Conservation (phyloP, 2,329 filamentous ascomycete species). For the Botrytis hyacinthi region DNA sequence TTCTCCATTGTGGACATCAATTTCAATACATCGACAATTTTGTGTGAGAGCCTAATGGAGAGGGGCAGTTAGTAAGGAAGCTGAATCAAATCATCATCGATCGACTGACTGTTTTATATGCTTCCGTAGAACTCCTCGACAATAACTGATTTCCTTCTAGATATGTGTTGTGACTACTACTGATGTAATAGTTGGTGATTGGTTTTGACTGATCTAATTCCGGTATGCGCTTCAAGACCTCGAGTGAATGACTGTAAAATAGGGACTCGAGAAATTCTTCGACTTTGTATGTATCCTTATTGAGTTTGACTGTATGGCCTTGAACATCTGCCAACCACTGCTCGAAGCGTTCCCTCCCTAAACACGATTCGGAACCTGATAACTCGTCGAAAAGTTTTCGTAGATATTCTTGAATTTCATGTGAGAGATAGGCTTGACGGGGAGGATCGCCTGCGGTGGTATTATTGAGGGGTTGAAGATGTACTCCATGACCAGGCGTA, state of each 20-base stretch:
- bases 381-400: constrained; percentile 48
- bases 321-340: constrained; percentile 53
- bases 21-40: constrained; percentile 87
- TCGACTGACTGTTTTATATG: constrained; percentile 68
- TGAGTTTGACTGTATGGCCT: constrained; percentile 33
- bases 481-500: constrained; percentile 31
- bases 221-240: constrained; percentile 29
- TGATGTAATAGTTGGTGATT: constrained; percentile 79
- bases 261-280: constrained; percentile 37
- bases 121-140: constrained; percentile 69
- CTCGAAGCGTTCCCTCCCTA: constrained; percentile 45
- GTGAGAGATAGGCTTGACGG: constrained; percentile 45
- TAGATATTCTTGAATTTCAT: constrained; percentile 50
- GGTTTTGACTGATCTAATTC: constrained; percentile 37
- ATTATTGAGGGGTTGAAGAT: constrained; percentile 26
- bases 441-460: constrained; percentile 24
- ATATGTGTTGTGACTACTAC: constrained; percentile 93
- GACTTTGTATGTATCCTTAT: constrained; percentile 37
- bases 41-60: constrained; percentile 61
- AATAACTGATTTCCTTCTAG: constrained; percentile 81
- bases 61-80: constrained; percentile 21
- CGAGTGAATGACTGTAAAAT: constrained; percentile 35
- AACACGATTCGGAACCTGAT: constrained; percentile 38
- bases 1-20: constrained; percentile 88
- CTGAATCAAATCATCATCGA: background rate